Base-by-base conservation (phyloP, 768 basidiomycete genomes). In the Jaapia argillacea region DNA sequence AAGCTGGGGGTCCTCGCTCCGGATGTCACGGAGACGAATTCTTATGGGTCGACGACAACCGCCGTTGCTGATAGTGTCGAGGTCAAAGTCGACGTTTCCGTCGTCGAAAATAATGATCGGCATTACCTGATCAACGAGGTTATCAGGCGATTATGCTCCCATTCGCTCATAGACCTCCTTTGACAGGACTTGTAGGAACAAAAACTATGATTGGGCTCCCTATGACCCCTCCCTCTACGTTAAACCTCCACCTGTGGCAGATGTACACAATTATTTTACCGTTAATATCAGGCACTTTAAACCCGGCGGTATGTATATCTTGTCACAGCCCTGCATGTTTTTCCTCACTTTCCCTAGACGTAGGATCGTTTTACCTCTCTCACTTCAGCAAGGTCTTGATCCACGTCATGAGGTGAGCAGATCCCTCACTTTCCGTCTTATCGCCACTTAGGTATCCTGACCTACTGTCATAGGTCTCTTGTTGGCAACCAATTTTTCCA, bases 241-340 rank as follows among this genome's bases (percentile, higher is more conserved):
- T 10, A 10, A 10, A 10, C 10, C 44, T 2, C 44, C 45, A 24
- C 50, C 49, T 24, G 35, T 42, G 2, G 47, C 25, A 21, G 52
- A 57, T 23, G 5, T 45, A 1, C 42, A 45, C 6, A 56, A 49
- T 36, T 57, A 54, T 27, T 57, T 56, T 35, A 46, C 51, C 41
- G 38, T 57, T 41, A 47, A 53, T 22, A 13, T 47, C 4, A 48
- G 43, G 26, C 47, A 41, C 18, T 5, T 16, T 27, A 44, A 2
- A 18, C 45, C 28, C 10, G 10, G 10, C 10, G 28, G 28, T 33
- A 10, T 10, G 10, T 10, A 16, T 33, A 10, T 16, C 10, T 10
- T 16, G 10, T 33, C 28, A 33, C 28, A 10, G 16, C 16, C 16
- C 10, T 10, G 16, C 10, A 33, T 16, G 16, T 16, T 33, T 33